A percentile compares a stretch with the other conserved stretches of the same genome.
Conservation (phyloP, 768 basidiomycete genomes). For the Saitozyma podzolica region DNA sequence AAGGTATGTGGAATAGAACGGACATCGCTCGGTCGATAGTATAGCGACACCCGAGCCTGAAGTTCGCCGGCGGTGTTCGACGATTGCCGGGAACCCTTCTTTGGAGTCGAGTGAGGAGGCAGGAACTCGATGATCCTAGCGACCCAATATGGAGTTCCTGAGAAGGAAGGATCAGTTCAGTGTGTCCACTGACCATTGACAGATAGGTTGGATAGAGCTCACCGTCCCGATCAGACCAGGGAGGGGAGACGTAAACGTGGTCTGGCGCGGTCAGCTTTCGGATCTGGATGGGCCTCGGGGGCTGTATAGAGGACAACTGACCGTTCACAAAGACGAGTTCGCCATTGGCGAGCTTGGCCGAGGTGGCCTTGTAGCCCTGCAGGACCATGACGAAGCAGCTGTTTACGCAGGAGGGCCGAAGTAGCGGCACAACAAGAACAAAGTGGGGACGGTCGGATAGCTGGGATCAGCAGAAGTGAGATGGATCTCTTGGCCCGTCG, state of each 20-base stretch:
- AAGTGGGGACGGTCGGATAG: too few relatives aligned
- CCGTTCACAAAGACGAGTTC: constrained; percentile 45
- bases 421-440: too few relatives aligned
- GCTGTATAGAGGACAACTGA: constrained; percentile 12
- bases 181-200: neutral
- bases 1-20: constrained; percentile 2
- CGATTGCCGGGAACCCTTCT: constrained; percentile 30
- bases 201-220: constrained; percentile 13
- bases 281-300: neutral
- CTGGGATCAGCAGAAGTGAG: too few relatives aligned
- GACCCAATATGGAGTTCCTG: constrained; percentile 81
- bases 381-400: constrained; percentile 21
- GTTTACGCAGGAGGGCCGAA: too few relatives aligned
- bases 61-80: constrained; percentile 22
- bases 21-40: constrained; percentile 87
- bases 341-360: constrained; percentile 46
- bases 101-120: constrained; percentile 65
- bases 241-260: constrained; percentile 94
- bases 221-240: constrained; percentile 87
- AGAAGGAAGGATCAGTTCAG: neutral
- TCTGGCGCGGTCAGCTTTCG: constrained; percentile 57
- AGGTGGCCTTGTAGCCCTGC: constrained; percentile 27
- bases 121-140: constrained; percentile 97
- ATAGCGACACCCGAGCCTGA: constrained; percentile 88
- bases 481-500: too few relatives aligned